These are phyloP conservation scores for Boletellus sp. DNA, from an alignment of 1,284 basidiomycete species.

Conservation along the genomic window DNA sequence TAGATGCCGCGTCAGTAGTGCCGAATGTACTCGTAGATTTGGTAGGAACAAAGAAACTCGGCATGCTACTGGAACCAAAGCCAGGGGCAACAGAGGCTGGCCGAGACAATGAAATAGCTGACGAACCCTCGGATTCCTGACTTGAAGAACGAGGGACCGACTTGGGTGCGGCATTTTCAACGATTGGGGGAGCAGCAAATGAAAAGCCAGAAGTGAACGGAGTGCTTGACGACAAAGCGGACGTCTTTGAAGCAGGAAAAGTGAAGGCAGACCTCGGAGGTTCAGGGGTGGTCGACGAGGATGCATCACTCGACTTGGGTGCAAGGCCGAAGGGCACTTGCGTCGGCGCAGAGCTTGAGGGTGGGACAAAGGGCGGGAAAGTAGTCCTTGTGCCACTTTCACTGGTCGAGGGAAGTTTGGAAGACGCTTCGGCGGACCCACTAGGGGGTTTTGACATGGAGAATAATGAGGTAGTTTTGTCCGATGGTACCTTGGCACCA, in stretches of 20 bases:
- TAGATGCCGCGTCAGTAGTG: conserved; percentile 18
- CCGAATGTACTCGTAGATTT: conserved; percentile 20
- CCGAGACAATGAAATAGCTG: conserved; percentile 7
- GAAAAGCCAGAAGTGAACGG: conserved; percentile 12
- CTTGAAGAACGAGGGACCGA: not conserved
- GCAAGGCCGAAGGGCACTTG: conserved; percentile 15
- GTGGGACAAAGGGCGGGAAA: conserved; percentile 22
- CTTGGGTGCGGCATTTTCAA: conserved; percentile 9
- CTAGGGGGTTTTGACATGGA: conserved; percentile 43
- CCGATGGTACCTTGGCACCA: conserved; percentile 9
- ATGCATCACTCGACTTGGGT: conserved; percentile 21
- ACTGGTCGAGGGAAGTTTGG: conserved; percentile 1
- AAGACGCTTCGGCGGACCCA: conserved; percentile 6
- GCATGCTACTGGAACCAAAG: conserved; percentile 17
- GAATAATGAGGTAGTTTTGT: conserved; percentile 26
- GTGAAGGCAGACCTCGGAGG: conserved; percentile 22
- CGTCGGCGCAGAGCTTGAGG: conserved; percentile 14
- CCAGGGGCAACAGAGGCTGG: conserved; percentile 9
- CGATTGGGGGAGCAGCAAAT: conserved; percentile 5
- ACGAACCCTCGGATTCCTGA: conserved; percentile 10
- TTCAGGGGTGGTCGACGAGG: conserved; percentile 12
- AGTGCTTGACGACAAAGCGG: conserved; percentile 5
- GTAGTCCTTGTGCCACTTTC: conserved; percentile 20
- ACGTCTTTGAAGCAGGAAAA: conserved; percentile 9
- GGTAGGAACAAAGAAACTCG: conserved; percentile 24